phyloP scores from a whole-genome alignment of 1,139 yeast species.

The Candida neerlandica region DNA sequence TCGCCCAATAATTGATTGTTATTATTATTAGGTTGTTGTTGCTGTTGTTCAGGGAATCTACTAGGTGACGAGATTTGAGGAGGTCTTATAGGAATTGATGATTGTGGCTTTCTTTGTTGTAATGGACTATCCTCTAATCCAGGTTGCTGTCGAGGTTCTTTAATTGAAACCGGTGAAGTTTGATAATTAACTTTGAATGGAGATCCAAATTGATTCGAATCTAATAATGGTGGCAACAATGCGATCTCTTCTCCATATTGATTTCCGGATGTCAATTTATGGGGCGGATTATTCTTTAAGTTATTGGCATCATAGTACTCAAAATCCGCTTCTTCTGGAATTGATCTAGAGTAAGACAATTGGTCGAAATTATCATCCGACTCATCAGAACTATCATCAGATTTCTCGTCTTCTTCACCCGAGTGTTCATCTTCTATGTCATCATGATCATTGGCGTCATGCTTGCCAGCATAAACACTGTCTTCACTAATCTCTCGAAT shows the following conservation, averaged over 20 bases:
- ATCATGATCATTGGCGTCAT: slow-evolving; percentile 13
- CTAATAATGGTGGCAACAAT: slow-evolving; percentile 16
- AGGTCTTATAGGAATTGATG: slow-evolving; percentile 1
- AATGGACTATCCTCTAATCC: slow-evolving; percentile 1
- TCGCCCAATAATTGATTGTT: slow-evolving; percentile 49
- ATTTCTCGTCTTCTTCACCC: slow-evolving; percentile 6
- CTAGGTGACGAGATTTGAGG: slow-evolving; percentile 5
- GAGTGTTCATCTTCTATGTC: slow-evolving; percentile 8
- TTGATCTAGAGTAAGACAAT: slow-evolving; percentile 8
- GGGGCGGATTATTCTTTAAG: slow-evolving; percentile 31
- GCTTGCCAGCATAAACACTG: slow-evolving; percentile 12
- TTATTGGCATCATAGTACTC: slow-evolving; percentile 28
- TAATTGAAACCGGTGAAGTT: slow-evolving; percentile 11
- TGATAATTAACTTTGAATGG: slow-evolving; percentile 34
- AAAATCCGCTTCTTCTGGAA: slow-evolving; percentile 15
- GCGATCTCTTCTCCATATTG: slow-evolving; percentile 36
- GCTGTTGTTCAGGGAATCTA: background rate
- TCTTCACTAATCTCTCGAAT: slow-evolving; percentile 40
- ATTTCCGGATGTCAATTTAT: slow-evolving; percentile 21
- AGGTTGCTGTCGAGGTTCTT: background rate
- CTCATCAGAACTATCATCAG: slow-evolving; percentile 8
- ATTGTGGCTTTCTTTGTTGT: background rate
- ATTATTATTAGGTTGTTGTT: background rate
- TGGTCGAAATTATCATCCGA: slow-evolving; percentile 15
- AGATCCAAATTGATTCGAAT: slow-evolving; percentile 29